These are phyloP conservation scores for Monascus purpureus DNA, from an alignment of 495 filamentous ascomycete species.

Conservation along the genomic window DNA sequence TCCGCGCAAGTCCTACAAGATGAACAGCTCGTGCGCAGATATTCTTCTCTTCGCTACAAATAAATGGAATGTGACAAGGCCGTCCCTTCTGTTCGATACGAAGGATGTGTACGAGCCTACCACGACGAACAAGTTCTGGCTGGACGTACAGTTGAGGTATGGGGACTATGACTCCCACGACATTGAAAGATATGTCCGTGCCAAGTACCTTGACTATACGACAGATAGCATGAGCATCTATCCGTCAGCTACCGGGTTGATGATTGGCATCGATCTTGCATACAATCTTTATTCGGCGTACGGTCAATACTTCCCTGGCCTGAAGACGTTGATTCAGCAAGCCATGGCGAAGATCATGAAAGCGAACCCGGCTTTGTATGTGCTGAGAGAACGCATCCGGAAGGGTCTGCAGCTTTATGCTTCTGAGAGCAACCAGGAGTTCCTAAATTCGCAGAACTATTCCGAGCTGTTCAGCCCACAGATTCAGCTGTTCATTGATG, in stretches of 20 bases:
- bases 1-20: slow-evolving; percentile 99
- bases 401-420: slow-evolving; percentile 98
- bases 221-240: slow-evolving; percentile 99
- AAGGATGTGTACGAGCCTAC: slow-evolving; percentile 93
- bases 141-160: slow-evolving; percentile 95
- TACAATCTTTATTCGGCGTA: slow-evolving; percentile 98
- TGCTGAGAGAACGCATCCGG: slow-evolving; percentile 91
- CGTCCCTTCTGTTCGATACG: slow-evolving; percentile 86
- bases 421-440: slow-evolving; percentile 98
- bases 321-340: slow-evolving; percentile 93
- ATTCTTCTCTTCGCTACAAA: slow-evolving; percentile 95
- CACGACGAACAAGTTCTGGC: slow-evolving; percentile 98
- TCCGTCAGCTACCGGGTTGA: slow-evolving; percentile 90
- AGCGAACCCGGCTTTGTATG: slow-evolving; percentile 93
- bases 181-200: slow-evolving; percentile 93
- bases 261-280: slow-evolving; percentile 96
- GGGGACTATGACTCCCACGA: slow-evolving; percentile 99
- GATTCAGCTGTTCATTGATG: slow-evolving; percentile 97
- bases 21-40: slow-evolving; percentile 99
- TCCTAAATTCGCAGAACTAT: slow-evolving; percentile 98
- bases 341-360: slow-evolving; percentile 99
- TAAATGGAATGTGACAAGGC: slow-evolving; percentile 96
- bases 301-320: slow-evolving; percentile 94
- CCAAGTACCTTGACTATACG: slow-evolving; percentile 98
- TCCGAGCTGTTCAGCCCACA: slow-evolving; percentile 99